Conservation (phyloP, 2,329 filamentous ascomycete species). For the Botryosphaeria dothidea region DNA sequence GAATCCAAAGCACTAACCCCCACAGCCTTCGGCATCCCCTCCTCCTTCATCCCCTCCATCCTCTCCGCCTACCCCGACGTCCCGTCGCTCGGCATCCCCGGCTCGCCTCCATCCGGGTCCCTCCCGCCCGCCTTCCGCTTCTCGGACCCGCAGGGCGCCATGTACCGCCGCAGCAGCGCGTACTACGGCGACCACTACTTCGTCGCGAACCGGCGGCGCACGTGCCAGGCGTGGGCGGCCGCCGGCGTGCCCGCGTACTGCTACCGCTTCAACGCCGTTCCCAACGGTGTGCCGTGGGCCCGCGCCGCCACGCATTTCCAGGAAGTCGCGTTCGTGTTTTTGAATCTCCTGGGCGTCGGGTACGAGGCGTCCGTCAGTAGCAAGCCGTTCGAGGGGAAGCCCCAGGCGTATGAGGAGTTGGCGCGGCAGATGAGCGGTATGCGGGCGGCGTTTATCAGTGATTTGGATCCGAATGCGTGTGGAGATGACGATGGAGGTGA, state of each 20-base stretch:
- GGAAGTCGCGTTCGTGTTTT: constrained; percentile 50
- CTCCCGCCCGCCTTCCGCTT: constrained; percentile 13
- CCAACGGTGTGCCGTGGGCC: constrained; percentile 45
- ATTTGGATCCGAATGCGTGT: constrained; percentile 42
- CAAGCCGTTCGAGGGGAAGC: constrained; percentile 38
- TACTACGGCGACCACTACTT: constrained; percentile 55
- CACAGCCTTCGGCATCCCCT: constrained; percentile 27
- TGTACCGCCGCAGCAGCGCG: constrained; percentile 57
- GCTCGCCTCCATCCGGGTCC: not conserved
- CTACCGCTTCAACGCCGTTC: constrained; percentile 63
- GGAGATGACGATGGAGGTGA: not conserved
- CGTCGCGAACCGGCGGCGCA: constrained; percentile 56
- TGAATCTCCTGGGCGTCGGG: constrained; percentile 45
- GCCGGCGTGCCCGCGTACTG: constrained; percentile 55
- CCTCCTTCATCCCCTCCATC: constrained; percentile 27
- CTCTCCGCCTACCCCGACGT: constrained; percentile 30
- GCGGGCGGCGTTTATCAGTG: constrained; percentile 48
- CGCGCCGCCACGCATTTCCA: constrained; percentile 57
- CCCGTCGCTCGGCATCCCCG: constrained; percentile 1
- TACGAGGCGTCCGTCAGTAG: constrained; percentile 36
- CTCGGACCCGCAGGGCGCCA: constrained; percentile 27
- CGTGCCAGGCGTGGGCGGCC: constrained; percentile 53
- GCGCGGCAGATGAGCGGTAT: constrained; percentile 45
- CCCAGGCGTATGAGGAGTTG: constrained; percentile 38
- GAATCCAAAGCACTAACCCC: not conserved